These are phyloP conservation scores for Panaeolus cyanescens DNA, from an alignment of 768 basidiomycete species.

Conservation along the genomic window DNA sequence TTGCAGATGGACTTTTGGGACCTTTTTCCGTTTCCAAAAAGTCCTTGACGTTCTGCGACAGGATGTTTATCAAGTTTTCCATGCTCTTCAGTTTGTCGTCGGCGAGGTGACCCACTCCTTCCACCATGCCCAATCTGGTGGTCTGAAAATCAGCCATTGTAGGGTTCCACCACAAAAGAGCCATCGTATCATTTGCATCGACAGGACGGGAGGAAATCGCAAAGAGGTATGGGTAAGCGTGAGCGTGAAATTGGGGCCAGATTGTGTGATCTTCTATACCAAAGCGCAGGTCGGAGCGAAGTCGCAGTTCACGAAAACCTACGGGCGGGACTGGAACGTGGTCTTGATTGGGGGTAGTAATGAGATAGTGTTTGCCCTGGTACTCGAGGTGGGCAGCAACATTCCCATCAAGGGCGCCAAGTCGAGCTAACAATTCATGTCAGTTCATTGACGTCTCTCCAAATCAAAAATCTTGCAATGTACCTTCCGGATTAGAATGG, in stretches of 20 bases:
- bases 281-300: background rate
- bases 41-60: too few relatives aligned
- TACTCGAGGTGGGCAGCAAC: background rate
- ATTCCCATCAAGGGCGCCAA: conserved; percentile 3
- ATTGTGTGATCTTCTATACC: conserved; percentile 1
- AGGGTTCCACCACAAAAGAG: conserved; percentile 6
- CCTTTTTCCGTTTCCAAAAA: too few relatives aligned
- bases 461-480: background rate
- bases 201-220: conserved; percentile 1
- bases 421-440: background rate
- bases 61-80: too few relatives aligned
- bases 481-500: background rate
- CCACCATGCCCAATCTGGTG: background rate
- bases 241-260: conserved; percentile 1
- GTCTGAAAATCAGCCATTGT: background rate
- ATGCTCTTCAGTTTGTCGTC: too few relatives aligned
- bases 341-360: conserved; percentile 2
- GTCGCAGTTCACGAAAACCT: background rate
- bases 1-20: too few relatives aligned
- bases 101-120: conserved; percentile 5
- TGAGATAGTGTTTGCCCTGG: conserved; percentile 2
- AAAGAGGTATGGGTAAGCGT: background rate
- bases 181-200: background rate
- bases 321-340: background rate
- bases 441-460: background rate